Evolutionary conservation across 768 basidiomycete genomes (phyloP).

Genomic region (Suillus hirtellus): DNA sequence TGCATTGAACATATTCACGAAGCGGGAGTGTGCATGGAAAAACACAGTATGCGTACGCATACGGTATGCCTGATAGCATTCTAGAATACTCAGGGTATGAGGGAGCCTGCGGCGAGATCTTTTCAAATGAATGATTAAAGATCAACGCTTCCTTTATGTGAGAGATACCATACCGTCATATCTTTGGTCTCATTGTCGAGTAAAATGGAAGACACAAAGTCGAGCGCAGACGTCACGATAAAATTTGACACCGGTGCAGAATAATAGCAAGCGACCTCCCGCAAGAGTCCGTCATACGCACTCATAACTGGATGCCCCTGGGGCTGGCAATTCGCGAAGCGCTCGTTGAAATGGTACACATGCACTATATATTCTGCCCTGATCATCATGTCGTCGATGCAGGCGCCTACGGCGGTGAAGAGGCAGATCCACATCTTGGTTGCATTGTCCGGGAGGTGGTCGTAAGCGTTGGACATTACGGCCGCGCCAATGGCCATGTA

Average conservation of each 20-base stretch:
- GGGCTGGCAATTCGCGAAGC: conserved; percentile 27
- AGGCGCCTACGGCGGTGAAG: conserved; percentile 40
- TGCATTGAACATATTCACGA: conserved; percentile 35
- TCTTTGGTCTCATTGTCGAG: conserved; percentile 33
- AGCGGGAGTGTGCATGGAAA: conserved; percentile 36
- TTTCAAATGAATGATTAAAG: not conserved
- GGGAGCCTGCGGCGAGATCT: conserved; percentile 23
- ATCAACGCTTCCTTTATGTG: not conserved
- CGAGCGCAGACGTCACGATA: conserved; percentile 38
- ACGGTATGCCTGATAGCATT: conserved; percentile 34
- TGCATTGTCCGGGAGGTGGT: conserved; percentile 25
- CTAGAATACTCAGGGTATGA: conserved; percentile 29
- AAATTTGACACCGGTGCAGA: conserved; percentile 32
- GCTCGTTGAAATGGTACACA: conserved; percentile 36
- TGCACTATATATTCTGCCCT: conserved; percentile 22
- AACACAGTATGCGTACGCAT: conserved; percentile 37
- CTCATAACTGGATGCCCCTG: conserved; percentile 36
- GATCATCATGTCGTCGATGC: conserved; percentile 37
- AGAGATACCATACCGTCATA: conserved; percentile 25
- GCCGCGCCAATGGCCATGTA: not conserved
- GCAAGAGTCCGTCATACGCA: conserved; percentile 34
- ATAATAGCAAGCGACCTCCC: conserved; percentile 30
- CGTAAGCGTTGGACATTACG: conserved; percentile 17
- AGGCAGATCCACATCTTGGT: conserved; percentile 37
- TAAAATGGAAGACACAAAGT: conserved; percentile 34